phyloP scores from a whole-genome alignment of 192 early-diverging fungal genomes.

The Backusella westeae region DNA sequence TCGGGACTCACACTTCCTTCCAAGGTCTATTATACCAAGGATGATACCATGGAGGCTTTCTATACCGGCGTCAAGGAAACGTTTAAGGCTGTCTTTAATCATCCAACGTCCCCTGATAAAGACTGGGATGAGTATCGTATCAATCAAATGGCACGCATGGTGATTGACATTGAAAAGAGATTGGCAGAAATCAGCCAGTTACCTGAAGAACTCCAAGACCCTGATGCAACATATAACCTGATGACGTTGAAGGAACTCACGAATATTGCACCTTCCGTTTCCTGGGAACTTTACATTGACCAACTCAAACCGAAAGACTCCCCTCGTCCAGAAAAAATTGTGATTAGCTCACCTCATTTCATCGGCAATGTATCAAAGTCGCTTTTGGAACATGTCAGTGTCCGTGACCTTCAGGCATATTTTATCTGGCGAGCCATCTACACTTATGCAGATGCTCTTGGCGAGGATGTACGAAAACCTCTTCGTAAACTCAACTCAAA shows the following conservation, averaged over 20 bases:
- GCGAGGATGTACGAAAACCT: slow-evolving; percentile 41
- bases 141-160: slow-evolving; percentile 40
- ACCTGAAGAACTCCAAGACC: slow-evolving; percentile 46
- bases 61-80: slow-evolving; percentile 43
- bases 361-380: slow-evolving; percentile 29
- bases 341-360: slow-evolving; percentile 31
- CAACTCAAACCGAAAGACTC: slow-evolving; percentile 24
- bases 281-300: slow-evolving; percentile 40
- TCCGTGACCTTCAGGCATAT: slow-evolving; percentile 43
- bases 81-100: slow-evolving; percentile 34
- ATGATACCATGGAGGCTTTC: slow-evolving; percentile 42
- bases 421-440: slow-evolving; percentile 50
- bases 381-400: slow-evolving; percentile 36
- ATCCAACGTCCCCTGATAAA: not conserved
- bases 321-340: slow-evolving; percentile 22
- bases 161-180: slow-evolving; percentile 60
- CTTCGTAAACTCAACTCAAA: slow-evolving; percentile 31
- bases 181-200: slow-evolving; percentile 52
- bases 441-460: slow-evolving; percentile 34
- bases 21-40: slow-evolving; percentile 62
- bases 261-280: slow-evolving; percentile 26
- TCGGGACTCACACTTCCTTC: slow-evolving; percentile 61
- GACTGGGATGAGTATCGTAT: slow-evolving; percentile 12
- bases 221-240: slow-evolving; percentile 51
- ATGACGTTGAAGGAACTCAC: slow-evolving; percentile 34